Base-by-base conservation (phyloP, 2,329 filamentous ascomycete genomes). In the Ceratocystis destructans region DNA sequence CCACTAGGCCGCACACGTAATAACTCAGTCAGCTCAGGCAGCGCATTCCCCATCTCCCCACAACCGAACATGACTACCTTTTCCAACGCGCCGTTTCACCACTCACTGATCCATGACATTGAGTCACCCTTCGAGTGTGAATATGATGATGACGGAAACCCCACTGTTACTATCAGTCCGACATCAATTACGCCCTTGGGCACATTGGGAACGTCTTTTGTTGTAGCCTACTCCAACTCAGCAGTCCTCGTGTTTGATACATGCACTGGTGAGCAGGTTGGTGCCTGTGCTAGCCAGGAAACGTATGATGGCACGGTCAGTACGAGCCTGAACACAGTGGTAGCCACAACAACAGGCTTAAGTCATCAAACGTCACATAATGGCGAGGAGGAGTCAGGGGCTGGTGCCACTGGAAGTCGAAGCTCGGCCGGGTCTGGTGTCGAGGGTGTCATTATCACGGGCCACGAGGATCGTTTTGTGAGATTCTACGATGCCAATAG, bases 401-500 rank as follows among this genome's bases (percentile, higher is more conserved):
- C 87, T 55, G 90, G 91, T 1, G 90, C 93, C 5, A 97, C 94
- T 0, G 84, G 84, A 10, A 89, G 89, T 28, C 77, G 81, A 41
- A 79, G 79, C 0, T 81, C 80, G 77, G 86, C 87, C 6, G 88
- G 86, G 64, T 90, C 87, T 66, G 88, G 88, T 44, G 86, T 96
- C 0, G 92, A 96, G 75, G 94, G 94, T 12, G 89, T 95, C 25
- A 89, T 99, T 67, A 96, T 99, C 70, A 95, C 89, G 69, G 94
- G 94, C 70, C 93, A 99, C 74, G 94, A 99, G 78, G 94, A 99
- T 77, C 87, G 89, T 71, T 96, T 91, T 73, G 91, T 99, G 71
- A 83, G 93, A 70, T 96, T 99, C 81, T 99, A 96, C 75, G 94
- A 99, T 79, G 94, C 94, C 69, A 97, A 99, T 74, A 96, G 90